Conservation (phyloP, 2,329 filamentous ascomycete genomes). For the Ilyonectria mors-panacis region DNA sequence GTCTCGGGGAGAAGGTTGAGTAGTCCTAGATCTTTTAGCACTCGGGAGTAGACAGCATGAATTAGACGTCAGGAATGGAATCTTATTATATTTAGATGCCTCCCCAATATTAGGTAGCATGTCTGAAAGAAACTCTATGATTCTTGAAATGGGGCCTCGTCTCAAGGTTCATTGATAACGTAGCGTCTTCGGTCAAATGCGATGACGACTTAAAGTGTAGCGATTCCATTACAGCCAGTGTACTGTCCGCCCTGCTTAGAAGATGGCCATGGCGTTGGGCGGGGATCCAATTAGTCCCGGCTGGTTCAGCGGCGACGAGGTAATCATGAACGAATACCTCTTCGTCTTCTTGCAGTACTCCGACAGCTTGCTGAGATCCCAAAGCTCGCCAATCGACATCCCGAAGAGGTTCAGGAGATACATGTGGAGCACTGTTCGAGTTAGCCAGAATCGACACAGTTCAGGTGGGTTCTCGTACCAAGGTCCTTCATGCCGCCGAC, state of each 20-base stretch:
- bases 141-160: too few relatives aligned
- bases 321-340: slow-evolving; percentile 27
- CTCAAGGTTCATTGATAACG: too few relatives aligned
- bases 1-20: slow-evolving; percentile 36
- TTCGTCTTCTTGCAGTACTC: slow-evolving; percentile 9
- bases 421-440: slow-evolving; percentile 60
- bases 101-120: too few relatives aligned
- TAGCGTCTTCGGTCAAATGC: not conserved
- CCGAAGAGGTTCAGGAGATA: slow-evolving; percentile 67
- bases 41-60: fast-evolving
- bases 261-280: slow-evolving; percentile 64
- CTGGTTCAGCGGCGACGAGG: slow-evolving; percentile 49
- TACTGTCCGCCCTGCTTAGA: slow-evolving; percentile 45
- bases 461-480: slow-evolving; percentile 46
- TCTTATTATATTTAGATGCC: not conserved
- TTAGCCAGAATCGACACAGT: not conserved
- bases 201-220: not conserved
- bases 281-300: slow-evolving; percentile 66
- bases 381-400: slow-evolving; percentile 47
- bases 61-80: not conserved
- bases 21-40: not conserved
- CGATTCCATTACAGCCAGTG: too few relatives aligned
- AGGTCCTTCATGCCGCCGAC: slow-evolving; percentile 42
- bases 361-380: slow-evolving; percentile 25
- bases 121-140: not conserved